Conservation (phyloP, 768 basidiomycete genomes). For the Boletus patriciae region DNA sequence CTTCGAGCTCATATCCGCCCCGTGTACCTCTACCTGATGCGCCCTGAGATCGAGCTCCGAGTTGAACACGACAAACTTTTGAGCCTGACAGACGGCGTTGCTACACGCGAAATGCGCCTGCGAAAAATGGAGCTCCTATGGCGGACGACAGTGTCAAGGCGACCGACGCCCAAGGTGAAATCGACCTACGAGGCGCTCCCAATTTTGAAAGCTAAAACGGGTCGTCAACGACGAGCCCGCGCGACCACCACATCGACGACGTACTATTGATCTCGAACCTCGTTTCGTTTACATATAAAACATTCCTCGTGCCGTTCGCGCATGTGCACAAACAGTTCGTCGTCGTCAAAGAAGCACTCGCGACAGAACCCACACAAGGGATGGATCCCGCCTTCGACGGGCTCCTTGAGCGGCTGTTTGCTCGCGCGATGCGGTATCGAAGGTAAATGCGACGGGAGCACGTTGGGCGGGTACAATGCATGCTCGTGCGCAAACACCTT, state of each 20-base stretch:
- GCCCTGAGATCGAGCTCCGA: constrained; percentile 86
- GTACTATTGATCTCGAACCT: constrained; percentile 81
- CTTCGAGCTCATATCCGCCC: constrained; percentile 65
- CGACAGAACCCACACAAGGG: constrained; percentile 86
- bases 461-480: constrained; percentile 66
- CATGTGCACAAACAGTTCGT: constrained; percentile 93
- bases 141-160: constrained; percentile 2
- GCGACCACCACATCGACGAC: constrained; percentile 32
- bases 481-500: constrained; percentile 98
- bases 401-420: constrained; percentile 48
- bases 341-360: constrained; percentile 91
- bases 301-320: constrained; percentile 94
- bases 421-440: constrained; percentile 51
- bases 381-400: constrained; percentile 69
- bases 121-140: constrained; percentile 74
- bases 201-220: constrained; percentile 66
- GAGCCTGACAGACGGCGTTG: constrained; percentile 69
- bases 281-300: constrained; percentile 87
- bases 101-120: constrained; percentile 76
- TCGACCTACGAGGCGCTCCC: constrained; percentile 65
- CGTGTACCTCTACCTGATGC: constrained; percentile 86
- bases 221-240: neutral
- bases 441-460: constrained; percentile 74
- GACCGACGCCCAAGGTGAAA: neutral
- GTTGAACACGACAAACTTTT: constrained; percentile 94